phyloP scores from a whole-genome alignment of 495 filamentous ascomycete species.

The Parmelia sp. region DNA sequence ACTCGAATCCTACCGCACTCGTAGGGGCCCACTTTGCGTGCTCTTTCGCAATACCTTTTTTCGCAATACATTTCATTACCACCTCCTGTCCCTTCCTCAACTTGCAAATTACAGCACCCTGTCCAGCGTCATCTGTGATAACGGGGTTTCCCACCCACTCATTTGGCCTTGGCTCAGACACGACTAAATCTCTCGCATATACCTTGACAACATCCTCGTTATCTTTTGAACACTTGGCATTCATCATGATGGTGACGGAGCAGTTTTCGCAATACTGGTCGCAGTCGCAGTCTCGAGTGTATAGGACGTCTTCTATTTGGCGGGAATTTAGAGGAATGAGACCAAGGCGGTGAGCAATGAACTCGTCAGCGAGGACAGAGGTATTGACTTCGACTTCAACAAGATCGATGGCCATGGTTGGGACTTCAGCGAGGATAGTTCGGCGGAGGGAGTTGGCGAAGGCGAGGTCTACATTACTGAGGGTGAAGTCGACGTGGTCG shows the following conservation, averaged over 20 bases:
- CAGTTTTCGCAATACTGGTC: slow-evolving; percentile 87
- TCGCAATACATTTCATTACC: slow-evolving; percentile 83
- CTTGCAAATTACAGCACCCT: slow-evolving; percentile 81
- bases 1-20: slow-evolving; percentile 91
- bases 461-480: slow-evolving; percentile 71
- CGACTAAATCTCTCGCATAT: slow-evolving; percentile 77
- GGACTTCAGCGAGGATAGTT: slow-evolving; percentile 87
- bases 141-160: slow-evolving; percentile 80
- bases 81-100: slow-evolving; percentile 82
- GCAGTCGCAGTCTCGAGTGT: slow-evolving; percentile 94
- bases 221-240: slow-evolving; percentile 67
- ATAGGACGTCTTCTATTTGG: slow-evolving; percentile 75
- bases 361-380: slow-evolving; percentile 90
- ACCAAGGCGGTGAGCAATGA: slow-evolving; percentile 87
- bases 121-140: slow-evolving; percentile 70
- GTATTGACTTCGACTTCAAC: slow-evolving; percentile 92
- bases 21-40: slow-evolving; percentile 96
- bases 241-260: slow-evolving; percentile 71
- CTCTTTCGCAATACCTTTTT: slow-evolving; percentile 98
- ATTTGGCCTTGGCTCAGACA: slow-evolving; percentile 53
- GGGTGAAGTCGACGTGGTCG: slow-evolving; percentile 71
- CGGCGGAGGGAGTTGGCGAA: slow-evolving; percentile 95
- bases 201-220: slow-evolving; percentile 76
- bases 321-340: slow-evolving; percentile 82
- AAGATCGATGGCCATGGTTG: slow-evolving; percentile 89